A percentile compares a stretch with the other conserved stretches of the same genome.
Conservation (phyloP, 805 yeast genomes). For the Phaffomyces opuntiae region DNA sequence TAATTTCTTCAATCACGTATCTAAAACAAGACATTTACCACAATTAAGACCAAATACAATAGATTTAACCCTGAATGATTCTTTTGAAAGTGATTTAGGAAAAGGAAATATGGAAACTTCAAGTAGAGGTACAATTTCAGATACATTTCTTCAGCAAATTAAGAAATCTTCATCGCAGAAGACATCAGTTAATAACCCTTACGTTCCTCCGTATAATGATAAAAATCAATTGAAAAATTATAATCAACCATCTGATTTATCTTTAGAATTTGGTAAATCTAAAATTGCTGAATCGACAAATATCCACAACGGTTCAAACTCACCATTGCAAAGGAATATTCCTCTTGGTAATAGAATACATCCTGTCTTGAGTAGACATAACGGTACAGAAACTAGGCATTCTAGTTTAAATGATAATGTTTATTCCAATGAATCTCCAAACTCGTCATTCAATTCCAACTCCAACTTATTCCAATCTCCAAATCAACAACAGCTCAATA, state of each 20-base stretch:
- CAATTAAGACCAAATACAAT: conserved; percentile 13
- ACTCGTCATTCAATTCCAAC: conserved; percentile 5
- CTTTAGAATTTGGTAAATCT: conserved; percentile 12
- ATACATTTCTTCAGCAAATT: conserved; percentile 16
- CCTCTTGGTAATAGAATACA: conserved; percentile 4
- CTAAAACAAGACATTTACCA: no score
- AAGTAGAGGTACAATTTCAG: conserved; percentile 6
- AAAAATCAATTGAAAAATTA: neutral
- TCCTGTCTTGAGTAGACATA: neutral
- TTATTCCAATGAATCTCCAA: conserved; percentile 9
- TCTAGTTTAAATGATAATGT: no score
- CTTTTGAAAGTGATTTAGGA: conserved; percentile 7
- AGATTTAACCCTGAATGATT: conserved; percentile 17
- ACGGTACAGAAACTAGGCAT: no score
- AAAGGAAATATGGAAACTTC: neutral
- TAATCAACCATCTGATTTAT: neutral
- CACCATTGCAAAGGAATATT: conserved; percentile 5
- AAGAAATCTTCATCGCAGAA: conserved; percentile 15
- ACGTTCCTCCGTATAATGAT: neutral
- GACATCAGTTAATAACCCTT: neutral
- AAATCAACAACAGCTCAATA: no score
- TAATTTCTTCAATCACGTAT: no score
- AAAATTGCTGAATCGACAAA: conserved; percentile 21
- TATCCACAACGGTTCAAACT: conserved; percentile 5
- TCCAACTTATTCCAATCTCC: no score